Conservation (phyloP, 441 rosid species). For the Flueggea neowawraea region DNA sequence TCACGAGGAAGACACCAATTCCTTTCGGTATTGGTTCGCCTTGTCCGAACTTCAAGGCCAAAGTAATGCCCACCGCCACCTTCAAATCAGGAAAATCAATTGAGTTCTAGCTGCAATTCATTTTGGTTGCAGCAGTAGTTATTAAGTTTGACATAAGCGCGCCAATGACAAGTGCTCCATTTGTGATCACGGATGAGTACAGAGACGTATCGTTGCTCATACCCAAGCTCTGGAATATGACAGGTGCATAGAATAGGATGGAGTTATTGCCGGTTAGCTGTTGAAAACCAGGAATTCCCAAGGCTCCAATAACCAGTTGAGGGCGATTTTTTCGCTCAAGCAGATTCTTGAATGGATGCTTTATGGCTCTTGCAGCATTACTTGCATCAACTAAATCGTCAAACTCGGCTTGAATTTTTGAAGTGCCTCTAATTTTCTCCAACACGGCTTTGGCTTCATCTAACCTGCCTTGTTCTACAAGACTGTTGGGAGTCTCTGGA, state of each 20-base stretch:
- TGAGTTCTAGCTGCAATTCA: neutral
- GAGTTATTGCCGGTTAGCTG: slow-evolving; percentile 91
- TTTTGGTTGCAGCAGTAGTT: no score
- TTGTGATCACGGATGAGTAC: slow-evolving; percentile 57
- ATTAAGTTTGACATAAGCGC: slow-evolving; percentile 59
- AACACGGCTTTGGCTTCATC: slow-evolving; percentile 64
- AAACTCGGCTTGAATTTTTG: slow-evolving; percentile 69
- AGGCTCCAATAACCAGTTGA: slow-evolving; percentile 74
- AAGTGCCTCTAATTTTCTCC: slow-evolving; percentile 71
- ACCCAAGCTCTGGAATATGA: slow-evolving; percentile 83
- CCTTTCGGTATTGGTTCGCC: slow-evolving; percentile 48
- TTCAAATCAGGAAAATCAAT: slow-evolving; percentile 15
- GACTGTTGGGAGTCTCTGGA: slow-evolving; percentile 92
- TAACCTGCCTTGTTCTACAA: slow-evolving; percentile 70
- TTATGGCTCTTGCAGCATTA: slow-evolving; percentile 54
- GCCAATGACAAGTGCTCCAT: slow-evolving; percentile 58
- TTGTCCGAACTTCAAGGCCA: slow-evolving; percentile 68
- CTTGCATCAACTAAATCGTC: slow-evolving; percentile 79
- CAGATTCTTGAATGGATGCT: slow-evolving; percentile 75
- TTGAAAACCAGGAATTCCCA: slow-evolving; percentile 83
- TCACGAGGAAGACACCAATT: slow-evolving; percentile 54
- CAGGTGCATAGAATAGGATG: slow-evolving; percentile 87
- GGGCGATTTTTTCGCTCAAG: slow-evolving; percentile 64
- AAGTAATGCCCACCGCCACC: slow-evolving; percentile 56
- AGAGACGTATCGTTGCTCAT: slow-evolving; percentile 69